Base-by-base conservation (phyloP, 768 basidiomycete species). In the Trametes cinnabarina region DNA sequence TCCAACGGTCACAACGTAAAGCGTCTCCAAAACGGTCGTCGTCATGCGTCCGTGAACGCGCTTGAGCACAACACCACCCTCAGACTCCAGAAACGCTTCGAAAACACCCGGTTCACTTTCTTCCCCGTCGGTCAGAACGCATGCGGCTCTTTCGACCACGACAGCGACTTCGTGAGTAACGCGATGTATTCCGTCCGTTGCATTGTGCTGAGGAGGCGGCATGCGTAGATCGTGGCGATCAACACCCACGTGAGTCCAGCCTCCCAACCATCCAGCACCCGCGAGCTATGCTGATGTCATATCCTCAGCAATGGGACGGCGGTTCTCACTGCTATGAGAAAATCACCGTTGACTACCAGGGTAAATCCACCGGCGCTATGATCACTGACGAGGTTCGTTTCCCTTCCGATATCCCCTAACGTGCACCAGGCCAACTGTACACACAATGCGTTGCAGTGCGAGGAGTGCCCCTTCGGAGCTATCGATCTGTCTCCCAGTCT, bases 381-480 rank as follows among this genome's bases (percentile, higher is more conserved):
- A 82, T 93, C 61, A 74, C 73, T 61, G 90, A 93, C 61, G 72
- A 79, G 73, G 87, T 86, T 30, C 55, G 77, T 73, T 15, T n/a
- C 15, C 25, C 22, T 40, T 34, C 26, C 20, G 7, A 12, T 32
- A 12, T 32, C 30, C 12, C 12, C 30, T 14, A 3, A 44, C 17
- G 51, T 15, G 26, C 52, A 32, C 22, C 3, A 26, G 15, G 3
- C 25, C 23, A 15, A 39, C 15, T 5, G 17, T 26, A 17, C 14
- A n/a, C 41, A 42, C 20, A 6, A 14, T 19, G 15, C 30, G n/a
- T 10, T 15, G 12, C 69, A 87, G 81, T 90, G 88, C 69, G 82
- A 82, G 39, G 79, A 80, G 17, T 88, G 86, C 63, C 78, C 78
- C 3, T 80, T 72, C 42, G 80, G 79, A 11, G 85, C 78, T n/a